These are phyloP conservation scores for Penicillium sp. DNA, from an alignment of 2,329 filamentous ascomycete genomes.

Conservation along the genomic window DNA sequence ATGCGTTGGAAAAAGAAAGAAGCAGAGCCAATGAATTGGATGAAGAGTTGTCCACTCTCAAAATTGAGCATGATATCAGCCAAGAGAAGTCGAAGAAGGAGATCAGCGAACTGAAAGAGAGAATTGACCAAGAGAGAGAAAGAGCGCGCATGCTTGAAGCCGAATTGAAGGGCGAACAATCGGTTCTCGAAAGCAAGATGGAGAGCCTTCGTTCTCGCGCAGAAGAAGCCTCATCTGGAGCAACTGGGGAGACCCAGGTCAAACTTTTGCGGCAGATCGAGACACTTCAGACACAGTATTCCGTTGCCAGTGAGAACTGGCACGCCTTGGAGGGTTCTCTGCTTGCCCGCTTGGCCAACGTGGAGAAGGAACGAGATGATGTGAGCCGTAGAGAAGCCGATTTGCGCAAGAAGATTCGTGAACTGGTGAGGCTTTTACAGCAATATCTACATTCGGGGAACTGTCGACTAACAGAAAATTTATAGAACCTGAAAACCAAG, in stretches of 20 bases:
- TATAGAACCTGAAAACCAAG: slow-evolving; percentile 60
- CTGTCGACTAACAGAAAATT: slow-evolving; percentile 4
- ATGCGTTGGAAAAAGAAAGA: slow-evolving; percentile 63
- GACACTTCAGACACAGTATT: slow-evolving; percentile 90
- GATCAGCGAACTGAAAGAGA: slow-evolving; percentile 66
- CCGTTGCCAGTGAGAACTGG: slow-evolving; percentile 94
- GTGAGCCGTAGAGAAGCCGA: slow-evolving; percentile 72
- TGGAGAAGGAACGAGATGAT: slow-evolving; percentile 92
- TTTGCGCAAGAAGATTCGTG: slow-evolving; percentile 80
- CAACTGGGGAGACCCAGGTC: slow-evolving; percentile 74
- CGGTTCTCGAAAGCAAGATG: slow-evolving; percentile 76
- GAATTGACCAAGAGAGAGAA: slow-evolving; percentile 67
- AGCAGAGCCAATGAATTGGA: slow-evolving; percentile 52
- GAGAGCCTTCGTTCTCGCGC: slow-evolving; percentile 79
- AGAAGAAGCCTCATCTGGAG: slow-evolving; percentile 82
- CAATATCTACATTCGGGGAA: neutral
- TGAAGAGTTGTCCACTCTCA: slow-evolving; percentile 59
- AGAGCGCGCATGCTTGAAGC: slow-evolving; percentile 62
- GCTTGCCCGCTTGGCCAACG: slow-evolving; percentile 64
- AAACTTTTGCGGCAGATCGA: slow-evolving; percentile 92
- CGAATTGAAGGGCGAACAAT: slow-evolving; percentile 74
- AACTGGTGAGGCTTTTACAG: slow-evolving; percentile 57
- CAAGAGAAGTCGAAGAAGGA: slow-evolving; percentile 66
- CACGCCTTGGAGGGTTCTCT: slow-evolving; percentile 88
- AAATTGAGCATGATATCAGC: slow-evolving; percentile 71